phyloP scores from a whole-genome alignment of 129 eudicot species.

The Pulicaria dysenterica region DNA sequence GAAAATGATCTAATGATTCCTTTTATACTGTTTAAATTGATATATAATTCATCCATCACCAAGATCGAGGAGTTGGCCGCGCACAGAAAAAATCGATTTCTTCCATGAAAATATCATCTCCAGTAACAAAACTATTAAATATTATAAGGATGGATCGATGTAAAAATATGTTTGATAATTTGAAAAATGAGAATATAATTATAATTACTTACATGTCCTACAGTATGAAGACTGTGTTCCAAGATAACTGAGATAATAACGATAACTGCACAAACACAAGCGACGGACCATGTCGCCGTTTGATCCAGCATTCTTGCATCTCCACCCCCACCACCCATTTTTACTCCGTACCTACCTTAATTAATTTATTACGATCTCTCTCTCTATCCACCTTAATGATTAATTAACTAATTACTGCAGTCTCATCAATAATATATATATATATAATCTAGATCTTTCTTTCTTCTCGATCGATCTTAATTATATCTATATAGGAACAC shows the following conservation, averaged over 20 bases:
- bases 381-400: conserved; percentile 13
- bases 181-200: not conserved
- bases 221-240: conserved; percentile 66
- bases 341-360: conserved; percentile 1
- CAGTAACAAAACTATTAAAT: too few species aligned
- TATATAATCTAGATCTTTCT: too few species aligned
- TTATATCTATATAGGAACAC: too few species aligned
- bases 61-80: too few species aligned
- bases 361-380: not conserved
- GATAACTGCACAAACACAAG: conserved; percentile 65
- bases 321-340: conserved; percentile 39
- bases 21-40: too few species aligned
- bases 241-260: conserved; percentile 58
- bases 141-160: too few species aligned
- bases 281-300: conserved; percentile 88
- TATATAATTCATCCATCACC: too few species aligned
- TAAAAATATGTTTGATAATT: not conserved
- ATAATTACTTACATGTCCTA: conserved; percentile 45
- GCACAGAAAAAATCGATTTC: too few species aligned
- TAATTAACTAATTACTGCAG: not conserved
- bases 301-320: conserved; percentile 58
- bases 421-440: too few species aligned
- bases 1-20: too few species aligned
- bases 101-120: too few species aligned
- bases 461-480: too few species aligned